phyloP scores from a whole-genome alignment of 208 protist genomes.

The Leishmania guyanensis region DNA sequence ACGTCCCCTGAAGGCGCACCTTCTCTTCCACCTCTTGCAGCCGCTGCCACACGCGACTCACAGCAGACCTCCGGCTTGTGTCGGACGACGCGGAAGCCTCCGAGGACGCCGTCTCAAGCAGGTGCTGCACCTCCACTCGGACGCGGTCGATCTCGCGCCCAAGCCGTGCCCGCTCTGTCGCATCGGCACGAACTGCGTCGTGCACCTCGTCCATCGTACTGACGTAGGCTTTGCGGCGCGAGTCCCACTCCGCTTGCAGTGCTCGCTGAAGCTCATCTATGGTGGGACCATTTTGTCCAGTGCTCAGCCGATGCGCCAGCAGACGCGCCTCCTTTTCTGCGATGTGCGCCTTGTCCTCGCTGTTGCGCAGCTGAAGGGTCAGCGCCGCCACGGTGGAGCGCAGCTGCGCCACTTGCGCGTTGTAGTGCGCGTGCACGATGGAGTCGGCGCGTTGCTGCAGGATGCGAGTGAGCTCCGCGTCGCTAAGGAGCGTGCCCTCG shows the following conservation, averaged over 20 bases:
- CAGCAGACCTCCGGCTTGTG: slow-evolving; percentile 28
- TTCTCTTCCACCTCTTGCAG: slow-evolving; percentile 58
- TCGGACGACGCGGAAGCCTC: slow-evolving; percentile 4
- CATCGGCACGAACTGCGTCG: slow-evolving; percentile 23
- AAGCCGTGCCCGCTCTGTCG: slow-evolving; percentile 15
- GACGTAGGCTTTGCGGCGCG: slow-evolving; percentile 22
- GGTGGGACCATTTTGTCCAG: not conserved
- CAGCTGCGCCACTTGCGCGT: slow-evolving; percentile 22
- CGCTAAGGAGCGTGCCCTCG: not conserved
- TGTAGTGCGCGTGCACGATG: slow-evolving; percentile 24
- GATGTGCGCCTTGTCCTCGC: slow-evolving; percentile 31
- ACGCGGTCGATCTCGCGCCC: slow-evolving; percentile 57
- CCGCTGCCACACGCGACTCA: slow-evolving; percentile 51
- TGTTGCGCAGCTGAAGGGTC: slow-evolving; percentile 32
- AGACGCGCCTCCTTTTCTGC: slow-evolving; percentile 45
- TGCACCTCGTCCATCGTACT: slow-evolving; percentile 15
- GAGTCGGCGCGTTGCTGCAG: slow-evolving; percentile 26
- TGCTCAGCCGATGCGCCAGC: slow-evolving; percentile 17
- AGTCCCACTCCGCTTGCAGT: slow-evolving; percentile 18
- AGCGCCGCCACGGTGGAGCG: slow-evolving; percentile 32
- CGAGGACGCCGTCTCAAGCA: slow-evolving; percentile 33
- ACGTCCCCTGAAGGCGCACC: slow-evolving; percentile 21
- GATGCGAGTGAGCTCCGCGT: slow-evolving; percentile 10
- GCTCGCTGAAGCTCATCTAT: slow-evolving; percentile 2
- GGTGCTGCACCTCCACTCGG: slow-evolving; percentile 51